Evolutionary conservation across 768 basidiomycete species (phyloP).

Genomic region (Lactarius sp.): DNA sequence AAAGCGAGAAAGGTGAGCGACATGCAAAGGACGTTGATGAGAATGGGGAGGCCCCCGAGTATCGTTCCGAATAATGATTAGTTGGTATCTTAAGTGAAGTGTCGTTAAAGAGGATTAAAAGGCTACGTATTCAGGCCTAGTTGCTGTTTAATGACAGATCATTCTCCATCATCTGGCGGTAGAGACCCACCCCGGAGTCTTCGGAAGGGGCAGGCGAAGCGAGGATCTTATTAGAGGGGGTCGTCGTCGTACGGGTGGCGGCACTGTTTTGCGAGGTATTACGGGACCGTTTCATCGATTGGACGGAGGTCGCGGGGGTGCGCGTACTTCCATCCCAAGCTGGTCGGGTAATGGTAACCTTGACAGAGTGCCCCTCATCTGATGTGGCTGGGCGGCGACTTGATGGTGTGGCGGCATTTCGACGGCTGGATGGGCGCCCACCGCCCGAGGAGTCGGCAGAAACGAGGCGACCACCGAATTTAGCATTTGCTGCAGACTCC

Average conservation of each 20-base stretch:
- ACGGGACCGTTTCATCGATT: slow-evolving; percentile 53
- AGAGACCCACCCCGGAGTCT: slow-evolving; percentile 80
- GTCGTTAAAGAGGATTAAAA: slow-evolving; percentile 27
- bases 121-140: slow-evolving; percentile 21
- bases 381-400: slow-evolving; percentile 44
- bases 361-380: slow-evolving; percentile 60
- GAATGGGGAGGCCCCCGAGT: slow-evolving; percentile 26
- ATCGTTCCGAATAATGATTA: slow-evolving; percentile 26
- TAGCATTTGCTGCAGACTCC: slow-evolving; percentile 86
- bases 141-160: slow-evolving; percentile 56
- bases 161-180: slow-evolving; percentile 74
- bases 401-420: slow-evolving; percentile 44
- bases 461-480: slow-evolving; percentile 82
- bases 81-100: slow-evolving; percentile 21
- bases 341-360: slow-evolving; percentile 69
- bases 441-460: slow-evolving; percentile 49
- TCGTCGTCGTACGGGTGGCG: slow-evolving; percentile 39
- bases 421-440: slow-evolving; percentile 58
- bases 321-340: slow-evolving; percentile 66
- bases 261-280: slow-evolving; percentile 71
- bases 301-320: slow-evolving; percentile 31
- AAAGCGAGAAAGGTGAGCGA: slow-evolving; percentile 13
- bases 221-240: slow-evolving; percentile 41
- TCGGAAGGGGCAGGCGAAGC: slow-evolving; percentile 72
- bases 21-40: slow-evolving; percentile 26